Conservation (phyloP, 2,329 filamentous ascomycete genomes). For the Penicillium sumatraense region DNA sequence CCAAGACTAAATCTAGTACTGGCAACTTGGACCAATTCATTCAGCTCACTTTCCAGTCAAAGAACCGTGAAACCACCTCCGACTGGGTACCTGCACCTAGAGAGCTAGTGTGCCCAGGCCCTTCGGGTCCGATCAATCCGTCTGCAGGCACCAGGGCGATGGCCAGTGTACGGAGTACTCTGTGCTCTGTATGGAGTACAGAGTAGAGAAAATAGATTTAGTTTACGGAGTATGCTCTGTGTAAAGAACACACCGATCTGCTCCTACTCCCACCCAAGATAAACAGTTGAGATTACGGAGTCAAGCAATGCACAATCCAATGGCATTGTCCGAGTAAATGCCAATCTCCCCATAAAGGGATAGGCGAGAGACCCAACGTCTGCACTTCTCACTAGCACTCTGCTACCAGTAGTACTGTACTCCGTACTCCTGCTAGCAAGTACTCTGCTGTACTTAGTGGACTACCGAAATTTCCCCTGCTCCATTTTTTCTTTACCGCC, state of each 20-base stretch:
- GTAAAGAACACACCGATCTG: no score
- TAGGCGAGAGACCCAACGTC: neutral
- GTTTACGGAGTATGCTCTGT: no score
- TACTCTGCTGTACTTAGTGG: no score
- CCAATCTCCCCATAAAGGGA: neutral
- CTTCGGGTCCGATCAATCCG: neutral
- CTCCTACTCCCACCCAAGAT: no score
- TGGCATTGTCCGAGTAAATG: no score
- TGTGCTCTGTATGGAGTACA: neutral
- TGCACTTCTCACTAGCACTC: no score
- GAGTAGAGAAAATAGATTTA: no score
- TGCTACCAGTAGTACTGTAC: no score
- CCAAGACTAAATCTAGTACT: no score
- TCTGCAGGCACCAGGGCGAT: slow-evolving; percentile 1
- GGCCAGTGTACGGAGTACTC: neutral
- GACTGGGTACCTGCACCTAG: neutral
- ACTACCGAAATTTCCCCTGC: slow-evolving; percentile 9
- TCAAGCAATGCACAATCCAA: neutral
- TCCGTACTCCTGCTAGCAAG: no score
- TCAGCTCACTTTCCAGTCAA: neutral
- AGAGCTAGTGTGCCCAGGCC: slow-evolving; percentile 8
- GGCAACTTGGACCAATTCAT: neutral
- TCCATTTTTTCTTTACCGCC: slow-evolving; percentile 12
- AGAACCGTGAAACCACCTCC: neutral
- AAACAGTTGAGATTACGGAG: no score